phyloP scores from a whole-genome alignment of 176 grass and related monocot genomes.

The Calamus simplicifolius region DNA sequence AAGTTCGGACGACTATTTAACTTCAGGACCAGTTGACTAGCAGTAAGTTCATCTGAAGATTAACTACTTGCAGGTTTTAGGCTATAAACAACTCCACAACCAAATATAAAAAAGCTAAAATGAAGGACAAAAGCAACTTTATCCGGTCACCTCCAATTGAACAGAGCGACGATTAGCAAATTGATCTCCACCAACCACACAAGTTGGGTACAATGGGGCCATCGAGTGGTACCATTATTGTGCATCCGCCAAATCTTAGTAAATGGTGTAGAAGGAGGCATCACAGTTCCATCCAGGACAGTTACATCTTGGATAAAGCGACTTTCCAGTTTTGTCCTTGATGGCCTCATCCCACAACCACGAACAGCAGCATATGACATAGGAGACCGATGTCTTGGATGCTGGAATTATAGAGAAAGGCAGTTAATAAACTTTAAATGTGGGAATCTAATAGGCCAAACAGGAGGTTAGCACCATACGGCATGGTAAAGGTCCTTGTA shows the following conservation, averaged over 20 bases:
- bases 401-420: conserved; percentile 26
- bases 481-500: background rate
- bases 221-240: conserved; percentile 49
- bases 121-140: too few relatives aligned
- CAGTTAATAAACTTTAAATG: too few relatives aligned
- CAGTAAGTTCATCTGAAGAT: too few relatives aligned
- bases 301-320: conserved; percentile 61
- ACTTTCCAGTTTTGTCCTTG: conserved; percentile 43
- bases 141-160: conserved; percentile 34
- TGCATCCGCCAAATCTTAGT: conserved; percentile 78
- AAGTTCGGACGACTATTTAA: background rate
- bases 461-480: too few relatives aligned
- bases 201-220: conserved; percentile 67
- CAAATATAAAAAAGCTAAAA: too few relatives aligned
- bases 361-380: background rate
- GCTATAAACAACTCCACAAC: too few relatives aligned
- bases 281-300: conserved; percentile 62
- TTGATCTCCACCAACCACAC: conserved; percentile 56
- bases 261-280: conserved; percentile 54
- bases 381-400: conserved; percentile 4
- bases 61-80: too few relatives aligned
- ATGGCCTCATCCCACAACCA: conserved; percentile 18
- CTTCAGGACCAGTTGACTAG: too few relatives aligned
- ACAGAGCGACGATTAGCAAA: conserved; percentile 25
- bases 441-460: too few relatives aligned